phyloP scores from a whole-genome alignment of 1,139 yeast species.

The Yamadazyma buinensis region DNA sequence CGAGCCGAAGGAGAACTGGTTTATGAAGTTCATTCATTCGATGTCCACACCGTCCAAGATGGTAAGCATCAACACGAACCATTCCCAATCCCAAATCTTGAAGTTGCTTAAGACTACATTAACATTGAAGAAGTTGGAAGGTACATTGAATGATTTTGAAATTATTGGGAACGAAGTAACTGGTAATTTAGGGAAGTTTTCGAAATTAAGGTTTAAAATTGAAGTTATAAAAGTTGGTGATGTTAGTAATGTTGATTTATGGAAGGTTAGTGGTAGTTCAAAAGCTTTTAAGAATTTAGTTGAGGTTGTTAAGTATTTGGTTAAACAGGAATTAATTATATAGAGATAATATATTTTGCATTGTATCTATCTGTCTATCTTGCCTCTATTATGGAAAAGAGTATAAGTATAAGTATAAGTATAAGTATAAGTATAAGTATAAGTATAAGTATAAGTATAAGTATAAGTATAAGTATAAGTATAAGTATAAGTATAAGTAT shows the following conservation, averaged over 20 bases:
- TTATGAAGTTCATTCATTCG: slow-evolving; percentile 33
- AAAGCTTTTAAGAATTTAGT: slow-evolving; percentile 58
- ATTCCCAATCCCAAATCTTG: slow-evolving; percentile 28
- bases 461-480: too few relatives aligned
- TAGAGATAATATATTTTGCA: too few relatives aligned
- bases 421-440: too few relatives aligned
- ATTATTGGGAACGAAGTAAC: slow-evolving; percentile 41
- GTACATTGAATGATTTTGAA: slow-evolving; percentile 41
- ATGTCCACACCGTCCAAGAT: slow-evolving; percentile 18
- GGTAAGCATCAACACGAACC: slow-evolving; percentile 31
- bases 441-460: too few relatives aligned
- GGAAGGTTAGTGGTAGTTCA: slow-evolving; percentile 64
- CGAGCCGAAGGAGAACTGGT: slow-evolving; percentile 28
- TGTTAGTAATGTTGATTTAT: slow-evolving; percentile 50
- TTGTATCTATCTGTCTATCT: too few relatives aligned
- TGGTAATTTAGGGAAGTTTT: slow-evolving; percentile 46
- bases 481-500: too few relatives aligned
- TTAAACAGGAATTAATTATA: slow-evolving; percentile 18
- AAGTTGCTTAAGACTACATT: slow-evolving; percentile 38
- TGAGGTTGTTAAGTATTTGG: slow-evolving; percentile 41
- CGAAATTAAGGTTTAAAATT: slow-evolving; percentile 47
- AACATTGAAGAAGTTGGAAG: slow-evolving; percentile 49
- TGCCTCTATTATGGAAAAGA: too few relatives aligned
- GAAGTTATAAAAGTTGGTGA: slow-evolving; percentile 37
- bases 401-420: too few relatives aligned